Evolutionary conservation across 2,329 filamentous ascomycete species (phyloP).

Genomic region (Samsoniella hepiali): DNA sequence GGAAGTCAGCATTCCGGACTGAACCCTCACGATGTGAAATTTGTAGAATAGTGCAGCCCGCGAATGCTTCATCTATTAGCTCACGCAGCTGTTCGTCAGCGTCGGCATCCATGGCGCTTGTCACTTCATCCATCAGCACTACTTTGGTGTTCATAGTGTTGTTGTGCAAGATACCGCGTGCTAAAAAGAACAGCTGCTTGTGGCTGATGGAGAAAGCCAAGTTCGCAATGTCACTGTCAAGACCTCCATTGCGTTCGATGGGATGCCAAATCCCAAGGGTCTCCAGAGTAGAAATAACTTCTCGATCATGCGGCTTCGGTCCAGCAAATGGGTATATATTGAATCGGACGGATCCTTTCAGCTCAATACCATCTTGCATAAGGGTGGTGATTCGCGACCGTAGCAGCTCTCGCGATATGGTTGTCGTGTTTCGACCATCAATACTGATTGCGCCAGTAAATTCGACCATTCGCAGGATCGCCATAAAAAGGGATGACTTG

Average conservation of each 20-base stretch:
- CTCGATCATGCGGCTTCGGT: not conserved
- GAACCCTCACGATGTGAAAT: not conserved
- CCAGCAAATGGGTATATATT: slow-evolving; percentile 32
- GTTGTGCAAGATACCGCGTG: slow-evolving; percentile 5
- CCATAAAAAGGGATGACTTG: not conserved
- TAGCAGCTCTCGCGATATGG: slow-evolving; percentile 37
- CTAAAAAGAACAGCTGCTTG: slow-evolving; percentile 3
- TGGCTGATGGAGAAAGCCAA: slow-evolving; percentile 4
- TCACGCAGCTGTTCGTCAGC: not conserved
- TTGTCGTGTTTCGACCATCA: slow-evolving; percentile 39
- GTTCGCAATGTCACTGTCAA: not conserved
- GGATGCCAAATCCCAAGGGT: not conserved
- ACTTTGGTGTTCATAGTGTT: not conserved
- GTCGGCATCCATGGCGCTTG: slow-evolving; percentile 2
- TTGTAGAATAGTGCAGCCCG: not conserved
- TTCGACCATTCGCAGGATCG: not conserved
- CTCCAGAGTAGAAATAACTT: not conserved
- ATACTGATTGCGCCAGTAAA: slow-evolving; percentile 34
- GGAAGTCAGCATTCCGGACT: not conserved
- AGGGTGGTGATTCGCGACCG: slow-evolving; percentile 41
- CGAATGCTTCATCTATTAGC: not conserved
- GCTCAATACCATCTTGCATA: slow-evolving; percentile 44
- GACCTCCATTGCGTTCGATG: not conserved
- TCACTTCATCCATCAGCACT: slow-evolving; percentile 11
- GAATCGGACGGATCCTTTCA: slow-evolving; percentile 41